phyloP scores from a whole-genome alignment of 306 rosid genomes.

The Senna tora region DNA sequence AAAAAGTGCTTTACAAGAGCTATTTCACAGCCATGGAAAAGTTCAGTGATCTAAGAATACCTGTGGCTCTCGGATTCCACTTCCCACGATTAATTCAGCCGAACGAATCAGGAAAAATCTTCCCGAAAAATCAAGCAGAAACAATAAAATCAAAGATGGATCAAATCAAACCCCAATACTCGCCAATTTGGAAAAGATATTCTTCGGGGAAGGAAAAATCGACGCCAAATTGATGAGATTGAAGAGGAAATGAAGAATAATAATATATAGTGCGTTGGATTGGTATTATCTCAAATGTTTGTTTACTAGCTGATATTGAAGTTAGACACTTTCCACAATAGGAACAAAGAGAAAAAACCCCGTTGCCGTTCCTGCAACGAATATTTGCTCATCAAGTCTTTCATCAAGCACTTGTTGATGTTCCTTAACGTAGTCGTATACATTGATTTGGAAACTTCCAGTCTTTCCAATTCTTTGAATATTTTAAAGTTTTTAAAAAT shows the following conservation, averaged over 20 bases:
- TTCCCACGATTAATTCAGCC: not conserved
- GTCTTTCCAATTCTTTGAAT: not conserved
- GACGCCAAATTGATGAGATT: not conserved
- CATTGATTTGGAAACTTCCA: not conserved
- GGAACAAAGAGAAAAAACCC: not conserved
- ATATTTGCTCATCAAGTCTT: not conserved
- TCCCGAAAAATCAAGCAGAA: not conserved
- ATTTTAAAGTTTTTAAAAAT: no score
- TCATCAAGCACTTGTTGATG: not conserved
- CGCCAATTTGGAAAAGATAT: not conserved
- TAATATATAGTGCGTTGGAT: not conserved
- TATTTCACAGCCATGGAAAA: not conserved
- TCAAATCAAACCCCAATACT: not conserved
- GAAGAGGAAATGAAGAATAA: not conserved
- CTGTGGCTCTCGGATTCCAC: not conserved
- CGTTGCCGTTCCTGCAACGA: not conserved
- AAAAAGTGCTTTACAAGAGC: not conserved
- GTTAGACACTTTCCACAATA: not conserved
- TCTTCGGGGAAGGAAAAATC: not conserved
- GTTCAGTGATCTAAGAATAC: constrained; percentile 19
- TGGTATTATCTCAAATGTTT: not conserved
- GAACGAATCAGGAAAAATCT: not conserved
- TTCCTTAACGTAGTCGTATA: not conserved
- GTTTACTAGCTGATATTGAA: not conserved
- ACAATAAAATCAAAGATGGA: not conserved